These are phyloP conservation scores for Rhizopogon vulgaris DNA, from an alignment of 768 basidiomycete genomes.

Conservation along the genomic window DNA sequence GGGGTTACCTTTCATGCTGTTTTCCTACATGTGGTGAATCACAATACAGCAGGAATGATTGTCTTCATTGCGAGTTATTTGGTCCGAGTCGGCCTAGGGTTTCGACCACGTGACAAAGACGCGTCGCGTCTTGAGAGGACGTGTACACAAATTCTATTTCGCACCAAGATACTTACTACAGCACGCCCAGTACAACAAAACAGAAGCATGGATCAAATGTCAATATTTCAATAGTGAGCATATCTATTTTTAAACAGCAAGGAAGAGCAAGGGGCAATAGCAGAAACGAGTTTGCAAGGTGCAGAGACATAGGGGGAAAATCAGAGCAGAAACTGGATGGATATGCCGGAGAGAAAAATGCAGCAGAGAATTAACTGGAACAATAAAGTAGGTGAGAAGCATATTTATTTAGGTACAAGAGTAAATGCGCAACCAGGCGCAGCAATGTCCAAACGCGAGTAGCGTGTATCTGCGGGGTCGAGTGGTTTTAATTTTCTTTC, in stretches of 20 bases:
- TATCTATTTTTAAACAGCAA: background rate
- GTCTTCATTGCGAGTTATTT: no score
- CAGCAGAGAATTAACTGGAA: slow-evolving; percentile 1
- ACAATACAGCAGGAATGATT: no score
- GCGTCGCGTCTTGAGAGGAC: no score
- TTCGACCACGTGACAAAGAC: no score
- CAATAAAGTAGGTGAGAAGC: background rate
- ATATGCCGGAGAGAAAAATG: background rate
- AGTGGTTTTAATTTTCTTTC: slow-evolving; percentile 12
- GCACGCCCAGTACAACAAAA: background rate
- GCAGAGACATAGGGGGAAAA: background rate
- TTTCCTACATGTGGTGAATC: no score
- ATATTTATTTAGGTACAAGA: background rate
- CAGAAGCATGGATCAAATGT: background rate
- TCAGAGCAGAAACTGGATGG: background rate
- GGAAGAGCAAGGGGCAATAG: no score
- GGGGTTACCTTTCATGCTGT: no score
- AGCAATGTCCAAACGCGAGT: background rate
- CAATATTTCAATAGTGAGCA: background rate
- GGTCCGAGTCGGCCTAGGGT: no score
- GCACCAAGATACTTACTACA: background rate
- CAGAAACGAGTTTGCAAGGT: background rate
- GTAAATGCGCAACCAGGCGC: background rate
- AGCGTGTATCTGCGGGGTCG: background rate
- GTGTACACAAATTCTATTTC: no score